Conservation (phyloP, 306 rosid genomes). For the Prinsepia uniflora region DNA sequence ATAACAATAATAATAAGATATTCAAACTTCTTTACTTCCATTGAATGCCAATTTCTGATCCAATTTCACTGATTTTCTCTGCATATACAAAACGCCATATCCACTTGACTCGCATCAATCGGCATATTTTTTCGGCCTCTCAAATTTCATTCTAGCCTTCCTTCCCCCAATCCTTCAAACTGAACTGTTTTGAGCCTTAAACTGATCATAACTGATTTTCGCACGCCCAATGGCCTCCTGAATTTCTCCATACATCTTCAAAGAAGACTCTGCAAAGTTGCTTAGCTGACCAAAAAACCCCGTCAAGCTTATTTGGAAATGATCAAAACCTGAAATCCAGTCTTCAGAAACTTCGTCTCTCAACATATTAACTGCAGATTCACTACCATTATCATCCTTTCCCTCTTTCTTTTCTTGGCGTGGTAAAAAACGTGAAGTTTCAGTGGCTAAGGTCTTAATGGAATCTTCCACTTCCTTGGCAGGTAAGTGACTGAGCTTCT, state of each 20-base stretch:
- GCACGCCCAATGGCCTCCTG: conserved; percentile 35
- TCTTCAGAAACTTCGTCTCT: conserved; percentile 53
- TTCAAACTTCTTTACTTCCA: background rate
- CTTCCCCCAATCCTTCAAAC: conserved; percentile 15
- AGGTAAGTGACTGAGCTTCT: conserved; percentile 36
- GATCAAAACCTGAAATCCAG: conserved; percentile 53
- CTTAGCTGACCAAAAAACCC: conserved; percentile 48
- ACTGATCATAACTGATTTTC: conserved; percentile 26
- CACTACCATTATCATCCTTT: conserved; percentile 46
- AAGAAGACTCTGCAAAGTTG: conserved; percentile 57
- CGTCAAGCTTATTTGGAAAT: conserved; percentile 52
- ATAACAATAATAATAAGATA: conserved; percentile 1
- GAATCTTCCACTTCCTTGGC: conserved; percentile 56
- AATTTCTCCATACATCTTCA: conserved; percentile 51
- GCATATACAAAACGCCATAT: conserved; percentile 41
- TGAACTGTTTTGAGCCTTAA: conserved; percentile 37
- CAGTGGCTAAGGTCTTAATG: conserved; percentile 53
- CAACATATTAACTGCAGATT: conserved; percentile 38
- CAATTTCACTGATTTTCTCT: conserved; percentile 26
- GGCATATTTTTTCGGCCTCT: conserved; percentile 13
- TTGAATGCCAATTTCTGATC: conserved; percentile 2
- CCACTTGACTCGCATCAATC: conserved; percentile 29
- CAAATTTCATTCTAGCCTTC: conserved; percentile 1
- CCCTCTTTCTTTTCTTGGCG: conserved; percentile 61
- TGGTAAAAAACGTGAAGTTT: conserved; percentile 58